phyloP scores from a whole-genome alignment of 2,329 filamentous ascomycete species.

The Diaporthe vaccinii region DNA sequence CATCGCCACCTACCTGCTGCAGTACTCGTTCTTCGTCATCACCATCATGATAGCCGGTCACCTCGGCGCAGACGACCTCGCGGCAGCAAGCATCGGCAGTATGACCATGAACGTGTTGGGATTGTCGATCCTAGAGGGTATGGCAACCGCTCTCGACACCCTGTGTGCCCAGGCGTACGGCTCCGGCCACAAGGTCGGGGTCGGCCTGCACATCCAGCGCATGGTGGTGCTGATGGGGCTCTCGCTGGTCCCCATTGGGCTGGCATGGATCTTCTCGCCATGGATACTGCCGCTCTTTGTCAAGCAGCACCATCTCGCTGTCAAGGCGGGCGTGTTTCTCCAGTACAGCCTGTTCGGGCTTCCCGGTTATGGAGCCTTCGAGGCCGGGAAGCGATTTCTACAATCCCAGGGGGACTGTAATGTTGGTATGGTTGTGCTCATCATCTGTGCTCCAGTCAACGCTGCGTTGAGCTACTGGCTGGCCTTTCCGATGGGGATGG shows the following conservation, averaged over 20 bases:
- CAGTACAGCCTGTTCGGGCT: slow-evolving; percentile 62
- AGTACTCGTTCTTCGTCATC: slow-evolving; percentile 66
- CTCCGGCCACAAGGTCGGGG: slow-evolving; percentile 59
- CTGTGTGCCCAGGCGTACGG: slow-evolving; percentile 66
- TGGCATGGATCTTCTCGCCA: slow-evolving; percentile 63
- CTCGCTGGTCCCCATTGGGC: slow-evolving; percentile 61
- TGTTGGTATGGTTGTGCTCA: slow-evolving; percentile 60
- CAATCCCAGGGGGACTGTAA: slow-evolving; percentile 69
- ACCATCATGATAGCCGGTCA: slow-evolving; percentile 66
- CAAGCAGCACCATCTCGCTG: slow-evolving; percentile 60
- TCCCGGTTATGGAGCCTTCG: slow-evolving; percentile 67
- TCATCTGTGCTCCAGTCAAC: slow-evolving; percentile 63
- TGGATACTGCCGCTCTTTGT: slow-evolving; percentile 60
- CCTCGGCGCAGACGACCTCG: slow-evolving; percentile 65
- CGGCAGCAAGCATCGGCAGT: slow-evolving; percentile 64
- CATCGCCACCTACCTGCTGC: slow-evolving; percentile 66
- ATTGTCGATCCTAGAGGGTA: slow-evolving; percentile 63
- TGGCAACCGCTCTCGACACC: slow-evolving; percentile 65
- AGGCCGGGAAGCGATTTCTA: slow-evolving; percentile 66
- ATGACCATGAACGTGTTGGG: slow-evolving; percentile 69
- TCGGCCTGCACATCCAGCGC: slow-evolving; percentile 66
- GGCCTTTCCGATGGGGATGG: slow-evolving; percentile 57
- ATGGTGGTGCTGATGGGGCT: slow-evolving; percentile 65
- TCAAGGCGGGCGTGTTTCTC: slow-evolving; percentile 63
- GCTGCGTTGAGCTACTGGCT: slow-evolving; percentile 64